A percentile compares a stretch with the other conserved stretches of the same genome.
Conservation (phyloP, 768 basidiomycete species). For the Mycena epipterygia region DNA sequence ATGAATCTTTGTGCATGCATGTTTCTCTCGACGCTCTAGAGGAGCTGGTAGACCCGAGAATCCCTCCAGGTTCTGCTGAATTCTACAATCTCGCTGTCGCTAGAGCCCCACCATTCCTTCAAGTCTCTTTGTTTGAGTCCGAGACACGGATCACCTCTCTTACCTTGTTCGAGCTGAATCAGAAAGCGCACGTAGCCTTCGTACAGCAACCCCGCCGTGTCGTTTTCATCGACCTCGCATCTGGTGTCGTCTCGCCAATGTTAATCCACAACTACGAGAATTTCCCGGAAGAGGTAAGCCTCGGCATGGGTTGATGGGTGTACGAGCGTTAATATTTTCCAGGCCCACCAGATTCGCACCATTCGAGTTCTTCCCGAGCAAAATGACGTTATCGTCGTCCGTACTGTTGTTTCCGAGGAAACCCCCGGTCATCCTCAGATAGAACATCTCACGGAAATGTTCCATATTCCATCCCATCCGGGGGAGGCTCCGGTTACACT, state of each 20-base stretch:
- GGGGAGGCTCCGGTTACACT: conserved; percentile 24
- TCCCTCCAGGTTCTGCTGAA: conserved; percentile 52
- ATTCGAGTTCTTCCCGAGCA: conserved; percentile 67
- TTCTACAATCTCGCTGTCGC: conserved; percentile 51
- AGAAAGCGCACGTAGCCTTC: conserved; percentile 56
- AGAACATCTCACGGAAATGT: conserved; percentile 37
- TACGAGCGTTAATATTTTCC: conserved; percentile 7
- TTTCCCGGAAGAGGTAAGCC: conserved; percentile 42
- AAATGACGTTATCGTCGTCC: conserved; percentile 64
- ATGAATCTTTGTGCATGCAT: conserved; percentile 59
- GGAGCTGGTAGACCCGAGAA: conserved; percentile 55
- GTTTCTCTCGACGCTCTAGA: conserved; percentile 61
- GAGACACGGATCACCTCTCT: conserved; percentile 52
- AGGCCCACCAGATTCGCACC: conserved; percentile 66
- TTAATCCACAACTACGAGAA: conserved; percentile 51
- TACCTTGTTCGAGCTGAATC: conserved; percentile 59
- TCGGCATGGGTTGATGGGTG: background rate
- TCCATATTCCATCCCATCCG: conserved; percentile 42
- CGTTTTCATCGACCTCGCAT: conserved; percentile 56
- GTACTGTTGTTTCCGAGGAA: conserved; percentile 46
- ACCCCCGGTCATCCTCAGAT: conserved; percentile 12
- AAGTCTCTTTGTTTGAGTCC: conserved; percentile 54
- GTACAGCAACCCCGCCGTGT: conserved; percentile 58
- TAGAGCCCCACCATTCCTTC: conserved; percentile 57
- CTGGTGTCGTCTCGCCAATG: conserved; percentile 53